These are phyloP conservation scores for Podila clonocystis DNA, from an alignment of 192 early-diverging fungal species.

Conservation along the genomic window DNA sequence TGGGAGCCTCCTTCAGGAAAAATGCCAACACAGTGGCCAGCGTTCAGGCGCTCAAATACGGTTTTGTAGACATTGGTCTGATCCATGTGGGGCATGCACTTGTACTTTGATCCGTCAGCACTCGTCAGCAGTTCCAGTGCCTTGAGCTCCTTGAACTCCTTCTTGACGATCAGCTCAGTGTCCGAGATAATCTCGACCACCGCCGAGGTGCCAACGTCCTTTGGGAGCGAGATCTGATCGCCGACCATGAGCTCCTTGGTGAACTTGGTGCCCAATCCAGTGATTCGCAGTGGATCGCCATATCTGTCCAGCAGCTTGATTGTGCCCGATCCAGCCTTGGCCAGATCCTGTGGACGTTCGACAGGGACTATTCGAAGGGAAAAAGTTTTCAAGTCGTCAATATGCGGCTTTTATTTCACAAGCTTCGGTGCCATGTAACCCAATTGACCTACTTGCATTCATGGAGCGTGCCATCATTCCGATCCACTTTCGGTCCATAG, in stretches of 20 bases:
- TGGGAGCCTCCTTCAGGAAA: slow-evolving; percentile 98
- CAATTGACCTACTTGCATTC: slow-evolving; percentile 72
- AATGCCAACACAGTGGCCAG: slow-evolving; percentile 84
- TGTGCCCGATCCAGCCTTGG: slow-evolving; percentile 69
- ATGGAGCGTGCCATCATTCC: slow-evolving; percentile 81
- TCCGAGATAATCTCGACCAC: slow-evolving; percentile 84
- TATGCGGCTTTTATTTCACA: no score
- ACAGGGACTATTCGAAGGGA: slow-evolving; percentile 75
- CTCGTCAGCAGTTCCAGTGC: slow-evolving; percentile 69
- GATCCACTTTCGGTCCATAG: slow-evolving; percentile 85
- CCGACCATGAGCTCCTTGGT: slow-evolving; percentile 68
- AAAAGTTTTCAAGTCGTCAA: no score
- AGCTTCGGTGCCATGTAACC: slow-evolving; percentile 13
- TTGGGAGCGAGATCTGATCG: slow-evolving; percentile 70
- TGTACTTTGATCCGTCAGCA: slow-evolving; percentile 64
- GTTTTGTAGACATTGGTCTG: slow-evolving; percentile 84
- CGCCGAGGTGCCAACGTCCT: slow-evolving; percentile 64
- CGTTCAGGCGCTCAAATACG: slow-evolving; percentile 80
- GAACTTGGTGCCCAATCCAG: slow-evolving; percentile 75
- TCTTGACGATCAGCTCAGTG: slow-evolving; percentile 76
- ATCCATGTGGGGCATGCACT: slow-evolving; percentile 83
- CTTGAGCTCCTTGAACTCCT: slow-evolving; percentile 74
- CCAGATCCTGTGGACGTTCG: slow-evolving; percentile 89
- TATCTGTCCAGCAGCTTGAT: slow-evolving; percentile 71
- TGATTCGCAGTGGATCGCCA: slow-evolving; percentile 70